A percentile compares a stretch with the other conserved stretches of the same genome.
phyloP scores from a whole-genome alignment of 108 stramenopile genomes.

The Mayamaea pseudoterrestris region DNA sequence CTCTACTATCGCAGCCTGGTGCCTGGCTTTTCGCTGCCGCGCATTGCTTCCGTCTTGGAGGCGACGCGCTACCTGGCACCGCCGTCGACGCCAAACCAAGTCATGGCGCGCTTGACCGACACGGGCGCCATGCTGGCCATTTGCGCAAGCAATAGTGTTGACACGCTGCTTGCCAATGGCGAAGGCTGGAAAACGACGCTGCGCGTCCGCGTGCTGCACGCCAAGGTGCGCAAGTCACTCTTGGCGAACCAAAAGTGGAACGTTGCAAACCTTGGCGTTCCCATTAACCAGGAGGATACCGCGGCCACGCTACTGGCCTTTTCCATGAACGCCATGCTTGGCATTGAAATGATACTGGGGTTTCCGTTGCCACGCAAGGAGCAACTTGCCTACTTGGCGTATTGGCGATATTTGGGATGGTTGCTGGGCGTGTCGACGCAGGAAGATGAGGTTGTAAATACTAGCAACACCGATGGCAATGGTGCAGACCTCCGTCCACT shows the following conservation, averaged over 20 bases:
- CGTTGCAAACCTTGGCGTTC: constrained; percentile 36
- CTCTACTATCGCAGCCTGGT: constrained; percentile 61
- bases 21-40: constrained; percentile 67
- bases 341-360: constrained; percentile 54
- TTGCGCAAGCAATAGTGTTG: constrained; percentile 19
- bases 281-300: constrained; percentile 84
- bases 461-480: not conserved
- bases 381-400: constrained; percentile 55
- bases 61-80: constrained; percentile 59
- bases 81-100: constrained; percentile 21
- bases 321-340: constrained; percentile 52
- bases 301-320: constrained; percentile 71
- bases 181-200: constrained; percentile 61
- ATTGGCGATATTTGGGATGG: constrained; percentile 82
- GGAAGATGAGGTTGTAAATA: too few relatives aligned
- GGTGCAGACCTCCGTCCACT: too few relatives aligned
- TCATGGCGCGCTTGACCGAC: constrained; percentile 51
- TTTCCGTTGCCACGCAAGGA: constrained; percentile 26
- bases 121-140: constrained; percentile 43
- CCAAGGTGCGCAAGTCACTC: constrained; percentile 56
- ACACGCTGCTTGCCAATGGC: constrained; percentile 33
- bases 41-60: constrained; percentile 54
- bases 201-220: constrained; percentile 64
- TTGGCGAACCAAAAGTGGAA: constrained; percentile 40
- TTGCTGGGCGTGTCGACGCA: constrained; percentile 63